A percentile compares a stretch with the other conserved stretches of the same genome.
These are phyloP conservation scores for Candida montana DNA, from an alignment of 805 yeast species.

Conservation along the genomic window DNA sequence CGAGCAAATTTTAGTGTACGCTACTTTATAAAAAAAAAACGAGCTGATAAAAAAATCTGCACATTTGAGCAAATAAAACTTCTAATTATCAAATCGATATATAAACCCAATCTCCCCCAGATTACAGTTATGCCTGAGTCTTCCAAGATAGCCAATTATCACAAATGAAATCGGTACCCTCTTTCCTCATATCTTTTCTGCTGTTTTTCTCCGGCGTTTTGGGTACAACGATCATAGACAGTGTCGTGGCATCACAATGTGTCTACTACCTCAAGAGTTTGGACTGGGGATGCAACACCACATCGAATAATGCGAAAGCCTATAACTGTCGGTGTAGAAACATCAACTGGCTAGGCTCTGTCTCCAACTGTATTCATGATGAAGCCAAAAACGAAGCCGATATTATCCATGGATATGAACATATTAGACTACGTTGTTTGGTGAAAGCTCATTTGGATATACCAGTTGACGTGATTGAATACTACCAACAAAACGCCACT, in stretches of 20 bases:
- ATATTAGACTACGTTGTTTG: slow-evolving; percentile 32
- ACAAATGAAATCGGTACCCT: slow-evolving; percentile 1
- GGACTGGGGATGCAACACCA: slow-evolving; percentile 40
- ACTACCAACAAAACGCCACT: slow-evolving; percentile 32
- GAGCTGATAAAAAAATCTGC: too few relatives aligned
- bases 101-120: too few relatives aligned
- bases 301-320: slow-evolving; percentile 28
- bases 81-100: too few relatives aligned
- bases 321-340: slow-evolving; percentile 39
- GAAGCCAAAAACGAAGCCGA: slow-evolving; percentile 22
- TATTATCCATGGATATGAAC: slow-evolving; percentile 35
- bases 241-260: slow-evolving; percentile 36
- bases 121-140: too few relatives aligned
- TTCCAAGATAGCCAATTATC: not conserved
- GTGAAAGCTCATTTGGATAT: slow-evolving; percentile 30
- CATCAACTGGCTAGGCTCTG: slow-evolving; percentile 39
- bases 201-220: slow-evolving; percentile 1
- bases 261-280: slow-evolving; percentile 33
- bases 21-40: too few relatives aligned
- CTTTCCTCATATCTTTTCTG: not conserved
- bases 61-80: too few relatives aligned
- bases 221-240: slow-evolving; percentile 28
- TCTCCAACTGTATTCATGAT: slow-evolving; percentile 36
- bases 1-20: too few relatives aligned
- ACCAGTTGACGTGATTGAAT: slow-evolving; percentile 29